Percentiles rank a stretch among this genome's conserved stretches.
Conservation (phyloP, 176 grass and related monocot genomes). For the Dactylis glomerata region DNA sequence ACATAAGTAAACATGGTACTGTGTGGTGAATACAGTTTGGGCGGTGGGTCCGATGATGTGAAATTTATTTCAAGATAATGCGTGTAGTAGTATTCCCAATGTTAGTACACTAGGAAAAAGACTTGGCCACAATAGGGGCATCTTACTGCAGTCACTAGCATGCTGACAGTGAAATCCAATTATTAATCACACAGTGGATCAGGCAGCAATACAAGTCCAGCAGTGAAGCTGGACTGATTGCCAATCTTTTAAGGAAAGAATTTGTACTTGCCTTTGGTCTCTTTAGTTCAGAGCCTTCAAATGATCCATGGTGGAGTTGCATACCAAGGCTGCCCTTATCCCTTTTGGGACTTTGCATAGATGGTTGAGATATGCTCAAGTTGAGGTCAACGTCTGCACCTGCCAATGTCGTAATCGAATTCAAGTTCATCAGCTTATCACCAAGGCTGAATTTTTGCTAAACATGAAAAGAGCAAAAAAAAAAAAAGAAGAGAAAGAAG, state of each 20-base stretch:
- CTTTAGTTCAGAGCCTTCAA: constrained; percentile 45
- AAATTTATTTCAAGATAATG: constrained; percentile 14
- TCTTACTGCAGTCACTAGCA: constrained; percentile 35
- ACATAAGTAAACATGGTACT: constrained; percentile 9
- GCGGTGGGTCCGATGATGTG: constrained; percentile 2
- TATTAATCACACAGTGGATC: not conserved
- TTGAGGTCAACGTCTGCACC: constrained; percentile 75
- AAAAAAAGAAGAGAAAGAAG: not conserved
- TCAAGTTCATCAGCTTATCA: not conserved
- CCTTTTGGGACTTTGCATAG: constrained; percentile 50
- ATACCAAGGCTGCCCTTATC: constrained; percentile 50
- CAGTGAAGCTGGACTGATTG: constrained; percentile 15
- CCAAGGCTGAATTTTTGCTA: not conserved
- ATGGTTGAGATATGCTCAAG: constrained; percentile 94
- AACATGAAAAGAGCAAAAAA: not conserved
- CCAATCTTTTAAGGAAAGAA: not conserved
- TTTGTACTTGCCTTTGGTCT: constrained; percentile 39
- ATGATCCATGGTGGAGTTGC: constrained; percentile 52
- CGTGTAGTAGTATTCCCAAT: constrained; percentile 18
- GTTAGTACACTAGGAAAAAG: constrained; percentile 28
- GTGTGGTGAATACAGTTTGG: constrained; percentile 21
- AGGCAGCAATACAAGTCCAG: not conserved
- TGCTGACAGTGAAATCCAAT: constrained; percentile 27
- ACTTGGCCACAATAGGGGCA: constrained; percentile 14
- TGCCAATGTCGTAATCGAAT: not conserved